Conservation (phyloP, 2,329 filamentous ascomycete genomes). For the Alternaria longipes region DNA sequence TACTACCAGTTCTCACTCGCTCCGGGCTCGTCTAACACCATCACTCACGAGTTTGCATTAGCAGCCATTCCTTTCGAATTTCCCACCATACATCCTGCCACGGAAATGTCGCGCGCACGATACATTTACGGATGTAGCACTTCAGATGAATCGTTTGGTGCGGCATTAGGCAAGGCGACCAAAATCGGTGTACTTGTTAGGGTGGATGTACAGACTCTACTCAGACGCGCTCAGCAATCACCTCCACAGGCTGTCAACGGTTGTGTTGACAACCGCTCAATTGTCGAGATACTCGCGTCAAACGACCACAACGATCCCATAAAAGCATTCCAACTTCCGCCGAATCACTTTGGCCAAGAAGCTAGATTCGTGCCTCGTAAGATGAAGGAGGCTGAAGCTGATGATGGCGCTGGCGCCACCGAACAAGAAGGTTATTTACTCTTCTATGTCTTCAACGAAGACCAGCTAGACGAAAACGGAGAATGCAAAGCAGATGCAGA, state of each 20-base stretch:
- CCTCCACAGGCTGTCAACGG: slow-evolving; percentile 64
- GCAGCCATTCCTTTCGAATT: slow-evolving; percentile 74
- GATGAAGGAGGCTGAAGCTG: slow-evolving; percentile 15
- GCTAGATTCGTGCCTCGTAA: slow-evolving; percentile 67
- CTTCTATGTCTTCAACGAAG: slow-evolving; percentile 75
- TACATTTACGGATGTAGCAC: slow-evolving; percentile 76
- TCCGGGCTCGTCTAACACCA: slow-evolving; percentile 47
- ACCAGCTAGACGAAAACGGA: slow-evolving; percentile 64
- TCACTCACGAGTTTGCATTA: slow-evolving; percentile 71
- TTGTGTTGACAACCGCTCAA: slow-evolving; percentile 67
- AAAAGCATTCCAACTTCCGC: slow-evolving; percentile 68
- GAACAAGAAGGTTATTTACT: slow-evolving; percentile 76
- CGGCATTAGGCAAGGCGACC: slow-evolving; percentile 69
- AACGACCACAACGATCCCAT: slow-evolving; percentile 63
- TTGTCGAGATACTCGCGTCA: slow-evolving; percentile 62
- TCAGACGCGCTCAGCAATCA: slow-evolving; percentile 60
- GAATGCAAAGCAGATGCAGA: slow-evolving; percentile 53
- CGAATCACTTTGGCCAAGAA: slow-evolving; percentile 71
- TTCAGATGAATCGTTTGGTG: slow-evolving; percentile 64
- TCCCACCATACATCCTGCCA: slow-evolving; percentile 64
- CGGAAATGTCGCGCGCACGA: slow-evolving; percentile 65
- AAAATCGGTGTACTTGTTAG: slow-evolving; percentile 74
- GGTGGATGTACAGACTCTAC: slow-evolving; percentile 64
- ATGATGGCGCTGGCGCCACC: slow-evolving; percentile 4
- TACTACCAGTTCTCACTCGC: slow-evolving; percentile 70